Percentiles rank a stretch among this genome's conserved stretches.
Conservation (phyloP, 139 green algal species). For the Marvania coccoides region DNA sequence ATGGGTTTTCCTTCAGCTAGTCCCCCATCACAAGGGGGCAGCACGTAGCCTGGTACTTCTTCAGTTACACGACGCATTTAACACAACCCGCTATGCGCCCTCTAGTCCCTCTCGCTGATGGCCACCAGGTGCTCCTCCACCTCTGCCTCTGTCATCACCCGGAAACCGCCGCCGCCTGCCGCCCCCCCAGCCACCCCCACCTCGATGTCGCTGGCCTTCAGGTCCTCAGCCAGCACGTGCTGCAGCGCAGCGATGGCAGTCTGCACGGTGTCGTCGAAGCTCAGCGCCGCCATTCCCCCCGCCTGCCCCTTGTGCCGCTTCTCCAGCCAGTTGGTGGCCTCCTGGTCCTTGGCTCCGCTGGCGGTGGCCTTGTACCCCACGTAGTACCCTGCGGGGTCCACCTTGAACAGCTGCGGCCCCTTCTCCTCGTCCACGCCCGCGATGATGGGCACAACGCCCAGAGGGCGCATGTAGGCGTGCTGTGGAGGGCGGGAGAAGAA, state of each 20-base stretch:
- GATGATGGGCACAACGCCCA: conserved; percentile 85
- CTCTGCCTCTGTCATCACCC: conserved; percentile 58
- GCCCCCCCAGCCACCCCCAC: conserved; percentile 55
- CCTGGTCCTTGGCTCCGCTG: conserved; percentile 91
- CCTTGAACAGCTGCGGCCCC: conserved; percentile 94
- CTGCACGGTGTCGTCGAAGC: not conserved
- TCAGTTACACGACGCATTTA: too few species aligned
- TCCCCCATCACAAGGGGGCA: too few species aligned
- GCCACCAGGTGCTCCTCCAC: conserved; percentile 82
- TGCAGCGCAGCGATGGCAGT: conserved; percentile 40
- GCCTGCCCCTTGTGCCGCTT: conserved; percentile 82
- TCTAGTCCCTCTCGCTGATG: conserved; percentile 84
- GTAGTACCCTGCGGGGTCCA: conserved; percentile 95
- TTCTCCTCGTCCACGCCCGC: conserved; percentile 91
- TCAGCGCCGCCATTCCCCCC: not conserved
- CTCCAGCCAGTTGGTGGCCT: conserved; percentile 92
- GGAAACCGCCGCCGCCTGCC: conserved; percentile 24
- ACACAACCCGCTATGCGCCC: not conserved
- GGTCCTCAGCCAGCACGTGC: conserved; percentile 88
- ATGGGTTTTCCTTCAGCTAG: too few species aligned
- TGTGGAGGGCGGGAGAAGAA: conserved; percentile 23
- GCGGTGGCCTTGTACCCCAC: conserved; percentile 95
- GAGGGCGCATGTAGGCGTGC: conserved; percentile 84
- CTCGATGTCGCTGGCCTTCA: conserved; percentile 94
- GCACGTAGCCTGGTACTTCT: too few species aligned